Percentiles rank a stretch among this genome's conserved stretches.
phyloP scores from a whole-genome alignment of 2,329 filamentous ascomycete species.

The Clonostachys rhizophaga region DNA sequence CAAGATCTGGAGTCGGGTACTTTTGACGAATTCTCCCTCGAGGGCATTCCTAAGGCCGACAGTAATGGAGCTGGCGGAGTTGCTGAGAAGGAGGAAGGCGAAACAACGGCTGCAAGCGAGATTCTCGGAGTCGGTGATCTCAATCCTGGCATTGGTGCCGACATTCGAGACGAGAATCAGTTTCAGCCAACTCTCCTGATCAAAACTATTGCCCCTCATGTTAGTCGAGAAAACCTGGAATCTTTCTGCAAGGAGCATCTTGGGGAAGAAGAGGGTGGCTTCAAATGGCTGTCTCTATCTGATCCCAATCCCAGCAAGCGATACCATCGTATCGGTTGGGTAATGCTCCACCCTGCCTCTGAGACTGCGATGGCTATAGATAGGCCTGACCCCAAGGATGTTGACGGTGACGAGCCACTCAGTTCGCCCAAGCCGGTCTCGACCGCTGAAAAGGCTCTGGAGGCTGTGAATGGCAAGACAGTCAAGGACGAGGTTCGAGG shows the following conservation, averaged over 20 bases:
- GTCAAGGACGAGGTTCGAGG: constrained; percentile 91
- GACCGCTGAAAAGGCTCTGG: constrained; percentile 80
- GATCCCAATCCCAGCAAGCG: constrained; percentile 97
- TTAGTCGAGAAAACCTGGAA: constrained; percentile 89
- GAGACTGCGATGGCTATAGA: constrained; percentile 64
- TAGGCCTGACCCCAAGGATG: constrained; percentile 68
- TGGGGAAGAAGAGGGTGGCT: constrained; percentile 85
- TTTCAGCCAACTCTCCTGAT: constrained; percentile 91
- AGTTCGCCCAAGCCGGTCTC: constrained; percentile 47
- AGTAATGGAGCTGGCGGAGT: constrained; percentile 79
- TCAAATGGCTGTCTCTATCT: constrained; percentile 92
- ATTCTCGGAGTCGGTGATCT: constrained; percentile 90
- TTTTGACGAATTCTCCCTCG: constrained; percentile 92
- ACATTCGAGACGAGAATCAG: constrained; percentile 83
- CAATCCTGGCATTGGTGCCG: constrained; percentile 75
- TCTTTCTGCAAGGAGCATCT: constrained; percentile 92
- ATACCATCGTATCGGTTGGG: constrained; percentile 97
- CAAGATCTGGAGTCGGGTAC: constrained; percentile 77
- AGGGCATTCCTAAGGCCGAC: constrained; percentile 90
- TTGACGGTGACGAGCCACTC: constrained; percentile 53
- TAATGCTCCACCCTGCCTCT: constrained; percentile 81
- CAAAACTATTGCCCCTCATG: constrained; percentile 96
- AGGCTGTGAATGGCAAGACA: constrained; percentile 95
- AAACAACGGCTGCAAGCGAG: constrained; percentile 86
- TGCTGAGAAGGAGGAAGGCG: constrained; percentile 92